These are phyloP conservation scores for Bruguiera hainesii DNA, from an alignment of 441 rosid genomes.

Conservation along the genomic window DNA sequence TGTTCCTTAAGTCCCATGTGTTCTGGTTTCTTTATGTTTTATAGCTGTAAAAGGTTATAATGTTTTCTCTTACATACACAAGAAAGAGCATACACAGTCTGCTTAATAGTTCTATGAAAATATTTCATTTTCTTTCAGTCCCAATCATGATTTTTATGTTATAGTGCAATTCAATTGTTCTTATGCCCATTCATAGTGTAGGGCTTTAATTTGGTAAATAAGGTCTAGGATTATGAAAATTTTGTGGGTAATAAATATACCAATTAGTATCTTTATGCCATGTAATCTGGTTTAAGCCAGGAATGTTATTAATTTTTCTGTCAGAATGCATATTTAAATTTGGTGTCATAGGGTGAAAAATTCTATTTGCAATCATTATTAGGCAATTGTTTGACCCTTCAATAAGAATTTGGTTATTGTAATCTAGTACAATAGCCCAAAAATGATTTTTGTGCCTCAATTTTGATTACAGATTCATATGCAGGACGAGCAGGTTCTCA, in stretches of 20 bases:
- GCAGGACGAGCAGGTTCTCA: conserved; percentile 61
- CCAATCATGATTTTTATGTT: not conserved
- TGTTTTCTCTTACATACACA: no score
- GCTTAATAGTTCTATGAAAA: not conserved
- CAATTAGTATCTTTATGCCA: not conserved
- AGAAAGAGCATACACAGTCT: not conserved
- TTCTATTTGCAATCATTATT: not conserved
- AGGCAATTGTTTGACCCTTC: not conserved
- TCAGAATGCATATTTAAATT: no score
- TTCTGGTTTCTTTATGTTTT: not conserved
- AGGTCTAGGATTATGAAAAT: not conserved
- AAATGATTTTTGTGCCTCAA: not conserved
- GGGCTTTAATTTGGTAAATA: not conserved
- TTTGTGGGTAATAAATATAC: not conserved
- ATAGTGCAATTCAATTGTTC: not conserved
- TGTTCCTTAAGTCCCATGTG: not conserved
- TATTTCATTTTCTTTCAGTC: not conserved
- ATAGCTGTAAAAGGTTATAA: not conserved
- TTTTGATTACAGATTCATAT: conserved; percentile 14
- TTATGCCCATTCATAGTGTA: not conserved
- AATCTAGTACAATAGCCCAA: not conserved
- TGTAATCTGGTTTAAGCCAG: not conserved
- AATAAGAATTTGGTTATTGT: not conserved
- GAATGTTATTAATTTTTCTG: no score
- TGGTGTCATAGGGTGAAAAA: not conserved